Evolutionary conservation across 768 basidiomycete genomes (phyloP).

Genomic region (Lentinula sp.): DNA sequence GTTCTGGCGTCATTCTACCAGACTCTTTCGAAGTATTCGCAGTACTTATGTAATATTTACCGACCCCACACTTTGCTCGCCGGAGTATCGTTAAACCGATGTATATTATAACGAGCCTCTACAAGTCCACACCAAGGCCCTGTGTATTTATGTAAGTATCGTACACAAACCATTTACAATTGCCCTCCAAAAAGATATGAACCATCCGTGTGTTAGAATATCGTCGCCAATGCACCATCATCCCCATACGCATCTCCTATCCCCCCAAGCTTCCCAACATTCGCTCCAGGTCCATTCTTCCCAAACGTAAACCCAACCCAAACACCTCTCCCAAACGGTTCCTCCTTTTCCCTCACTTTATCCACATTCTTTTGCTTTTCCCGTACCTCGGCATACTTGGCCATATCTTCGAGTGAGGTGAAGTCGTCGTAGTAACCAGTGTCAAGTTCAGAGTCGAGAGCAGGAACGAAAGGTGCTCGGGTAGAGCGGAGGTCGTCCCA

Average conservation of each 20-base stretch:
- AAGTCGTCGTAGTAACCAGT: slow-evolving; percentile 96
- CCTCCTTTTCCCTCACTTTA: slow-evolving; percentile 83
- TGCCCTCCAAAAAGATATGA: too few relatives aligned
- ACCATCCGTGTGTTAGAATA: slow-evolving; percentile 36
- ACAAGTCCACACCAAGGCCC: too few relatives aligned
- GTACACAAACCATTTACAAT: too few relatives aligned
- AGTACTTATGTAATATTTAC: too few relatives aligned
- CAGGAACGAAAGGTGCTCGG: slow-evolving; percentile 88
- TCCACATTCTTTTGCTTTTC: slow-evolving; percentile 97
- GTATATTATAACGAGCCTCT: too few relatives aligned
- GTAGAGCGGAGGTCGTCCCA: slow-evolving; percentile 78
- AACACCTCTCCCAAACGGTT: slow-evolving; percentile 62
- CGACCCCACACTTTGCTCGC: too few relatives aligned
- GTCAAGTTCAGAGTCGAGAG: slow-evolving; percentile 90
- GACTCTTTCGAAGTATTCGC: too few relatives aligned
- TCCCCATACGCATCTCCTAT: slow-evolving; percentile 25
- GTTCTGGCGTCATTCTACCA: too few relatives aligned
- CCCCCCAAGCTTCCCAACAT: slow-evolving; percentile 12
- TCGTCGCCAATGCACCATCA: slow-evolving; percentile 48
- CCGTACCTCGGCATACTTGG: slow-evolving; percentile 96
- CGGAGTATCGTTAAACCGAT: too few relatives aligned
- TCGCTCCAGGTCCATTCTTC: slow-evolving; percentile 70
- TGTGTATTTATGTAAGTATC: too few relatives aligned
- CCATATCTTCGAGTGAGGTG: slow-evolving; percentile 87
- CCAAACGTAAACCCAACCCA: slow-evolving; percentile 94